Evolutionary conservation across 169 alveolate genomes (phyloP), one percentile per base, ranked within the genome.

Genomic region (Cryptosporidium canis): DNA sequence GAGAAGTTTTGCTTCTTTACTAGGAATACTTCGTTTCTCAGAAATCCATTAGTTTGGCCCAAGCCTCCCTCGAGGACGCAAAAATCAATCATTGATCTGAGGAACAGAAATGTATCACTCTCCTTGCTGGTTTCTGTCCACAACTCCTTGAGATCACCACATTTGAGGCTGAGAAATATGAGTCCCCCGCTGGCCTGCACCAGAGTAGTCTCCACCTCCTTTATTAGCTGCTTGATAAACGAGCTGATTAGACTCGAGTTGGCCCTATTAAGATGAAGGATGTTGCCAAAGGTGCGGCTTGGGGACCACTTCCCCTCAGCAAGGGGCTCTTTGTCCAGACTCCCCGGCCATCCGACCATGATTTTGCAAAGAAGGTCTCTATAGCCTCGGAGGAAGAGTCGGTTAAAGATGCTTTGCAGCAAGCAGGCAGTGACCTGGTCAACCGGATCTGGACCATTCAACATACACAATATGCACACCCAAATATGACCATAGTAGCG

Each of bases 371-470:
- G 44, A 31, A 47, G 16, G 9, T 70, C 48, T 12, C 66, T 35
- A 16, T 70, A 70, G 12, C 84, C 84, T 70, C 84, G 47, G n/a
- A 35, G 8, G 27, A 70, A 70, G 37, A 70, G 12, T 29, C 84
- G 47, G 44, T 51, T 70, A 27, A 70, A 70, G 9, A 70, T 21
- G 24, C 24, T 12, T 53, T 41, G 41, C 9, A 70, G 24, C 33
- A 51, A 31, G 18, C 27, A 51, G 27, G 0, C 24, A 29, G 24
- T 27, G 14, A 27, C 64, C n/a, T 35, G 33, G n/a, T 70, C 53
- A 3, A 6, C 12, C 24, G 33, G 41, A 5, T 5, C 9, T 55
- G 21, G 7, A 14, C 33, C 47, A 31, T 31, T 51, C 53, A 70
- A 47, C n/a, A 7, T 35, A 41, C 53, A 14, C 39, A 70, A 55